A percentile compares a stretch with the other conserved stretches of the same genome.
phyloP scores from a whole-genome alignment of 768 basidiomycete species.

The Chlorophyllum brunneum region DNA sequence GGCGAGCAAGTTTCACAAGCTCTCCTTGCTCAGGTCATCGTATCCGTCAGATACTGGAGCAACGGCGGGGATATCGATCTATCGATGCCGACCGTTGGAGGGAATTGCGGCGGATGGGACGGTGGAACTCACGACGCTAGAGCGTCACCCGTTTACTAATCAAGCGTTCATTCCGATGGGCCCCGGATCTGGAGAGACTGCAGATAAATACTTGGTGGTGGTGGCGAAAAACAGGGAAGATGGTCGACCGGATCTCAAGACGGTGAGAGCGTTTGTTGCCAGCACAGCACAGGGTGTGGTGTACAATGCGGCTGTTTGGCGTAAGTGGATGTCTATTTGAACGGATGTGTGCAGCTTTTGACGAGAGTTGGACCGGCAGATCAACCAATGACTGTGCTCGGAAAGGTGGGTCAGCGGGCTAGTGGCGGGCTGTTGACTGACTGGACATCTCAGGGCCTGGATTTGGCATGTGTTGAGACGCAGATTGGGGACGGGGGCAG shows the following conservation, averaged over 20 bases:
- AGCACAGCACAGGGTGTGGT: conserved; percentile 79
- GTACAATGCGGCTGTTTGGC: conserved; percentile 85
- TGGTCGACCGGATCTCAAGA: conserved; percentile 72
- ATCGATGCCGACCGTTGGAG: conserved; percentile 61
- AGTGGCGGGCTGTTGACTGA: conserved; percentile 16
- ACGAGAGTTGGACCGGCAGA: conserved; percentile 41
- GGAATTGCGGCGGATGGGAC: conserved; percentile 44
- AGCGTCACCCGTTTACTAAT: conserved; percentile 85
- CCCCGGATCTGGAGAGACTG: conserved; percentile 44
- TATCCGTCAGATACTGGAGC: conserved; percentile 60
- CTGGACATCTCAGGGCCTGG: conserved; percentile 49
- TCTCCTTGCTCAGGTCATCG: conserved; percentile 63
- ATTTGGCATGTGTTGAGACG: conserved; percentile 88
- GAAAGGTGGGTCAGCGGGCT: conserved; percentile 44
- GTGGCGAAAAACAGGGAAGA: conserved; percentile 78
- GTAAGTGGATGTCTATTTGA: conserved; percentile 47
- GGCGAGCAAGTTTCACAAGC: conserved; percentile 90
- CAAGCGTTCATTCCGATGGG: conserved; percentile 97
- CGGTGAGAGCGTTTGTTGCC: conserved; percentile 79
- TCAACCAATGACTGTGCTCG: conserved; percentile 87
- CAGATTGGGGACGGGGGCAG: conserved; percentile 79
- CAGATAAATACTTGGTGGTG: conserved; percentile 71
- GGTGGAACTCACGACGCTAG: conserved; percentile 68
- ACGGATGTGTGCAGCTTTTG: conserved; percentile 1
- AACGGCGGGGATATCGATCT: conserved; percentile 75